Evolutionary conservation across 352 stramenopile genomes (phyloP), one percentile per base, ranked within the genome.

Genomic region (Globisporangium echinulatum): DNA sequence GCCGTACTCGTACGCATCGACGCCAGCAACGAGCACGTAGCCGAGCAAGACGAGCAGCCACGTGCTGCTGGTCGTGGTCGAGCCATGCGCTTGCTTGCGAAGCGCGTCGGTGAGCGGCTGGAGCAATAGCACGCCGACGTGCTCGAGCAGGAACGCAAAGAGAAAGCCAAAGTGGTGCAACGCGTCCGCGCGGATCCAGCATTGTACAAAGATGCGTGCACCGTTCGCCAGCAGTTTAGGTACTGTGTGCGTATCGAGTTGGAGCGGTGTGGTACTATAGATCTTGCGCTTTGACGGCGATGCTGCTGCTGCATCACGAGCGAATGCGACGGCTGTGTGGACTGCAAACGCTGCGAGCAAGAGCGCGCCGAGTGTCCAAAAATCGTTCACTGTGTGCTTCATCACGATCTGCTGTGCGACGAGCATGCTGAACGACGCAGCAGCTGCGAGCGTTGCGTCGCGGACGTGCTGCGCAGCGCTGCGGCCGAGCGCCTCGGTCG

Each of bases 71-170:
- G 7, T 48, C 25, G 25, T 25, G 25, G 25, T 2, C 25, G 25
- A 25, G 0, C 25, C 25, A 25, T 25, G 25, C 25, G 39, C 13
- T 5, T 52, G n/a, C 44, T 33, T 5, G 47, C 9, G 36, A 36
- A 67, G 38, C 40, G 61, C 64, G n/a, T 70, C 52, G 51, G 71
- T 69, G 19, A 86, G 47, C 42, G 78, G 75, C 56, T 70, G 69
- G 37, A 88, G 61, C 61, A 91, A 58, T 54, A 83, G 54, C 49
- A 71, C 48, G 36, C 70, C 72, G 25, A 72, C 55, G 66, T 81
- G 69, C 59, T 88, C 77, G 43, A 91, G 54, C 54, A 91, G 58
- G 52, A 91, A 87, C 52, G 77, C 79, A 51, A 89, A 83, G n/a
- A 89, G 63, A 55, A 85, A 68, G 2, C 79, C 82, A 39, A 89